These are phyloP conservation scores for Circinella minor DNA, from an alignment of 371 early-diverging fungal genomes.

Conservation along the genomic window DNA sequence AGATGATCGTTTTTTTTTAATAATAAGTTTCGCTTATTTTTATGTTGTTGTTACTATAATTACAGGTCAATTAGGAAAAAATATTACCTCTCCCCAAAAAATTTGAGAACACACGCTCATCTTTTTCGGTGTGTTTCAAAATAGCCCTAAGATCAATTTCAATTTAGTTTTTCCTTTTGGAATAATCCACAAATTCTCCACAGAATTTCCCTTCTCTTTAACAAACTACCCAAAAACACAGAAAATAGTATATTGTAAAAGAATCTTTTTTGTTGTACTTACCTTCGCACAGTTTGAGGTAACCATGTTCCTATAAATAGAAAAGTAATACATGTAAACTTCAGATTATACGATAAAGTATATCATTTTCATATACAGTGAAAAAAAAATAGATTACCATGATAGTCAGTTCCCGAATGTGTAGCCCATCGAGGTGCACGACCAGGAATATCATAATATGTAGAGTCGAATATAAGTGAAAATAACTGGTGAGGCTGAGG, in stretches of 20 bases:
- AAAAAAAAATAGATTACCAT: constrained; percentile 48
- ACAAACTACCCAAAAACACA: too few species aligned
- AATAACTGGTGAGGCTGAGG: constrained; percentile 82
- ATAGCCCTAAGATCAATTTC: constrained; percentile 59
- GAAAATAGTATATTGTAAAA: not conserved
- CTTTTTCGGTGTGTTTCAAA: constrained; percentile 72
- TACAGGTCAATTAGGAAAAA: not conserved
- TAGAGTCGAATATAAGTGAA: constrained; percentile 77
- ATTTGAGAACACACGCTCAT: constrained; percentile 86
- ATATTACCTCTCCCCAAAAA: constrained; percentile 83
- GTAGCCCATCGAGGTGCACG: constrained; percentile 92
- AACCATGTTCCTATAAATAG: constrained; percentile 80
- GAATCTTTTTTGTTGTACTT: constrained; percentile 10
- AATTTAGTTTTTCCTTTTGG: not conserved
- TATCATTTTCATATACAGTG: too few species aligned
- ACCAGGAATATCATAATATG: constrained; percentile 90
- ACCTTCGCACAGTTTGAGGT: constrained; percentile 89
- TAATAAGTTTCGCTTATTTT: not conserved
- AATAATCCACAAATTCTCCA: too few species aligned
- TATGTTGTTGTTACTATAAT: not conserved
- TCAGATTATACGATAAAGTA: too few species aligned
- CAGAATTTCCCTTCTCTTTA: too few species aligned
- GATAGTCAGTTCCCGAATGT: constrained; percentile 92
- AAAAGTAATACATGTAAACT: not conserved
- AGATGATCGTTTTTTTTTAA: not conserved